Base-by-base conservation (phyloP, 306 rosid genomes). In the Luffa acutangula region DNA sequence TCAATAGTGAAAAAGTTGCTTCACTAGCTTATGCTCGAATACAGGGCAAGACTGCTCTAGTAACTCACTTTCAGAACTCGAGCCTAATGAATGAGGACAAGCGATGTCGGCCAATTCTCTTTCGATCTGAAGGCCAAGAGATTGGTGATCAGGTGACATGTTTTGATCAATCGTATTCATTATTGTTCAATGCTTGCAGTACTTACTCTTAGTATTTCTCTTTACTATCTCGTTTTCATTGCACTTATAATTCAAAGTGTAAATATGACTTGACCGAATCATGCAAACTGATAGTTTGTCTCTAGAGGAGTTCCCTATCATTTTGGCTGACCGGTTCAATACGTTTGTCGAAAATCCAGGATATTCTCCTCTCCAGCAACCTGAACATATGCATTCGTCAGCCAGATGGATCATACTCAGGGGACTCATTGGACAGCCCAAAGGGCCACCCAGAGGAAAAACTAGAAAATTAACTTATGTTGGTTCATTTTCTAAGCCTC, bases 1-100 rank as follows among this genome's bases (percentile, higher is more conserved):
- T 94, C 74, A 90, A 94, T 37, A 92, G 98, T 46, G 98, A 92
- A 83, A 92, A 92, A 79, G 97, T 94, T 86, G 97, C 98, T 78
- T 94, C 93, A 34, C 82, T 94, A 81, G 97, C 98, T 52, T 94
- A 90, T 85, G 98, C 98, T 9, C 87, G 97, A 59, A 90, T 94
- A 87, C 98, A 94, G 82, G 98, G 98, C 54, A 94, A 92, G 89
- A 85, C 89, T 81, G 96, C 98, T 10, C 94, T 94, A 74, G 98
- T 94, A 78, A 89, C 90, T 59, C 98, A 94, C 85, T 94, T 94
- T 79, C 98, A 94, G 87, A 94, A 90, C 80, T 92, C 97, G 62
- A 94, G 98, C 86, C 86, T 92, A 76, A 92, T 92, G 98, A 92
- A 90, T 77, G 98, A 94, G 85, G 98, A 94, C 84, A 94, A 94